phyloP scores from a whole-genome alignment of 768 basidiomycete species.

The Suillus decipiens region DNA sequence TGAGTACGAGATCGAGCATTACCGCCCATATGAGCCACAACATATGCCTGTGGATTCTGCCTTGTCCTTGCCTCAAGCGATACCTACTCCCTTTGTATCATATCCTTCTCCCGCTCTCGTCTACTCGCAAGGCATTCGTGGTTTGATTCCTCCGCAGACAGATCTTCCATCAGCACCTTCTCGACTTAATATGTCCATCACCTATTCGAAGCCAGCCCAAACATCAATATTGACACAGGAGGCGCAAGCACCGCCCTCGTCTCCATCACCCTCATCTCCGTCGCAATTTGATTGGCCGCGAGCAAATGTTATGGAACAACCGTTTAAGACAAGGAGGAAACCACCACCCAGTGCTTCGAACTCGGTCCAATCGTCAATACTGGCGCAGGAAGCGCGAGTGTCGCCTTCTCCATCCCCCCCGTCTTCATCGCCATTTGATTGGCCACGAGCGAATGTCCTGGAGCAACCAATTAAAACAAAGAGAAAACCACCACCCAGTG shows the following conservation, averaged over 20 bases:
- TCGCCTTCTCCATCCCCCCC: constrained; percentile 17
- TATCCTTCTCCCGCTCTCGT: constrained; percentile 20
- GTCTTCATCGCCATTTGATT: constrained; percentile 51
- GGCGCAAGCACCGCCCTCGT: constrained; percentile 23
- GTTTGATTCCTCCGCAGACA: constrained; percentile 16
- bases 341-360: constrained; percentile 18
- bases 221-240: constrained; percentile 17
- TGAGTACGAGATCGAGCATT: constrained; percentile 53
- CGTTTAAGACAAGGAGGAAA: constrained; percentile 20
- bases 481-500: constrained; percentile 17
- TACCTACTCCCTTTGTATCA: constrained; percentile 21
- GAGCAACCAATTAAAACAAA: constrained; percentile 24
- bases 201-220: constrained; percentile 36
- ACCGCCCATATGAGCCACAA: constrained; percentile 27
- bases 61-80: constrained; percentile 26
- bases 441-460: constrained; percentile 50
- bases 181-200: constrained; percentile 24
- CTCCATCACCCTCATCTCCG: constrained; percentile 38
- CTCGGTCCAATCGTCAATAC: constrained; percentile 25
- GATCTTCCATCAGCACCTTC: constrained; percentile 14
- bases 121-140: constrained; percentile 13
- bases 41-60: constrained; percentile 21
- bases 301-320: constrained; percentile 34
- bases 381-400: constrained; percentile 14
- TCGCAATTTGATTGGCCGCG: constrained; percentile 60